Evolutionary conservation across 2,329 filamentous ascomycete genomes (phyloP).

Genomic region (Fusarium sp.): DNA sequence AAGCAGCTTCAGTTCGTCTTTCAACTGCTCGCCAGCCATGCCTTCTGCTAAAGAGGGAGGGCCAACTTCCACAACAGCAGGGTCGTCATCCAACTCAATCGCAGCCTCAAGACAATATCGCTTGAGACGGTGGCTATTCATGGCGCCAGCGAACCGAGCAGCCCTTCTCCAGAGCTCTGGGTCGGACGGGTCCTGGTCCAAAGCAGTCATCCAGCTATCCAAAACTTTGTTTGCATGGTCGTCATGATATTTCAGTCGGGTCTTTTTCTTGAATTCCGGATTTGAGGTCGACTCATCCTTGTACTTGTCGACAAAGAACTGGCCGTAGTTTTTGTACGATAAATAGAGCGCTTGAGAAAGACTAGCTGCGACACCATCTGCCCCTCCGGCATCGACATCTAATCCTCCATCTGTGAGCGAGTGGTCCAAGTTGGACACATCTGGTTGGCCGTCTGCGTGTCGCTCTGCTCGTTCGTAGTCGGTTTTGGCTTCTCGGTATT

Average conservation of each 20-base stretch:
- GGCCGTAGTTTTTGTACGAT: conserved; percentile 93
- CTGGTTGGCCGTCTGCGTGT: conserved; percentile 60
- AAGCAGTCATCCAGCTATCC: conserved; percentile 65
- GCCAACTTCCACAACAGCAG: conserved; percentile 68
- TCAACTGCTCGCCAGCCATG: conserved; percentile 70
- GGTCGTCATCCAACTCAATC: conserved; percentile 74
- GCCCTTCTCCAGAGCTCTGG: conserved; percentile 71
- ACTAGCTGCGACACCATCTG: conserved; percentile 80
- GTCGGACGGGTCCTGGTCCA: conserved; percentile 73
- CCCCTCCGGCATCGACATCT: conserved; percentile 67
- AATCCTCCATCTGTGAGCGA: conserved; percentile 56
- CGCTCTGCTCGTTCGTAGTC: conserved; percentile 80
- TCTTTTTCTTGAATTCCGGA: conserved; percentile 58
- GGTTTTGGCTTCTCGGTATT: conserved; percentile 85
- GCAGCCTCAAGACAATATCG: conserved; percentile 73
- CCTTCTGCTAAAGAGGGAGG: conserved; percentile 71
- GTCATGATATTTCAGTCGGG: conserved; percentile 42
- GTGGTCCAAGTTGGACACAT: conserved; percentile 52
- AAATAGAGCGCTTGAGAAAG: conserved; percentile 91
- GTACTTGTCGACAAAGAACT: conserved; percentile 80
- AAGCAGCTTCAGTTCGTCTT: conserved; percentile 62
- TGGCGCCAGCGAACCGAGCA: conserved; percentile 65
- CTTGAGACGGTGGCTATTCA: conserved; percentile 65
- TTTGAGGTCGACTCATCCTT: conserved; percentile 52
- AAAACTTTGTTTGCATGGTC: conserved; percentile 58